Base-by-base conservation (phyloP, 1,139 yeast species). In the Zygosaccharomyces sapae region DNA sequence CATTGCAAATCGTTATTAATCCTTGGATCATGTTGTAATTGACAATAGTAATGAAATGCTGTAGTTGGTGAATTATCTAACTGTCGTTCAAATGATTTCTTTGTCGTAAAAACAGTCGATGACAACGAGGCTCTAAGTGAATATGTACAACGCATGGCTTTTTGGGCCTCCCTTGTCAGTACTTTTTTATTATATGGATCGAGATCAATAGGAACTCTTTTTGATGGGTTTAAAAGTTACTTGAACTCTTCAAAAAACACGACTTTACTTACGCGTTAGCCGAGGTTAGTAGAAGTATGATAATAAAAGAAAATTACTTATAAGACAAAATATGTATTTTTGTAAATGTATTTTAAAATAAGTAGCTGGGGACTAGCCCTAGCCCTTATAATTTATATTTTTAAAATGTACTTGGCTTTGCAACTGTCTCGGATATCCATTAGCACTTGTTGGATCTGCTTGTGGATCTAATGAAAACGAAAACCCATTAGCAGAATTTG, bases 371-470 rank as follows among this genome's bases (percentile, higher is more conserved):
- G 20, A 20, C 44, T 44, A 48, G 33, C 48, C 51, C 44, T 44
- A 48, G 27, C 48, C 51, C 41, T 55, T 52, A 43, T 56, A 56
- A 33, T 54, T 53, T 5, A 56, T 55, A 40, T 55, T 51, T 38
- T 58, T 58, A 39, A 57, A 58, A 19, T 56, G 61, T 5, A 56
- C 59, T 18, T 52, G 45, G 13, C 55, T 53, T 25, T 51, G 49
- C 31, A 20, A 7, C 10, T 12, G 43, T 33, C 38, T 43, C 22
- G 37, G 34, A 38, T 40, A 38, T 33, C 50, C 41, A 31, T 41
- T 47, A 22, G 50, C 13, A 5, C 43, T 40, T 25, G 47, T 46
- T 20, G 50, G 38, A 38, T 49, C 46, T 13, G 44, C 47, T n/a
- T 49, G 47, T 35, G 48, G 52, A 34, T 51, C 55, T 33, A 55